Conservation (phyloP, 176 grass and related monocot species). For the Aegilops sharonensis region DNA sequence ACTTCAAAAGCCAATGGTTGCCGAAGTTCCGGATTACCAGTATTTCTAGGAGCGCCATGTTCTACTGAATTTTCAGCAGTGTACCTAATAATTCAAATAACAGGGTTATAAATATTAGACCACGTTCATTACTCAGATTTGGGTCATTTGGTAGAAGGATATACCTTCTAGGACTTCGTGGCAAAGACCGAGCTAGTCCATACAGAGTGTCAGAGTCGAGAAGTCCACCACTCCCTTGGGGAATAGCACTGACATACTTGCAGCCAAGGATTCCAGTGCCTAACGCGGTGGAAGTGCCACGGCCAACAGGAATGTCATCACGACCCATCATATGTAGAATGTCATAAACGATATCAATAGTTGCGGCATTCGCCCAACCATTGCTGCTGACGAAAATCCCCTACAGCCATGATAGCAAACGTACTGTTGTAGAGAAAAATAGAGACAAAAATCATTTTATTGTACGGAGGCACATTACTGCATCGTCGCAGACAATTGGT, state of each 20-base stretch:
- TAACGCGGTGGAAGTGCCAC: conserved; percentile 68
- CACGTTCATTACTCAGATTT: not conserved
- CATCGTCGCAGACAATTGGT: not conserved
- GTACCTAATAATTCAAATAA: conserved; percentile 48
- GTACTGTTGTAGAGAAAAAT: not conserved
- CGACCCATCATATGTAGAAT: conserved; percentile 92
- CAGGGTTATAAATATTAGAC: not conserved
- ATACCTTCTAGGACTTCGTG: conserved; percentile 90
- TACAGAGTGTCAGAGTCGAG: conserved; percentile 86
- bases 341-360: conserved; percentile 78
- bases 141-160: conserved; percentile 26
- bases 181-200: conserved; percentile 68
- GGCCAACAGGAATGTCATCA: conserved; percentile 86
- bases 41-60: conserved; percentile 75
- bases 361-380: conserved; percentile 85
- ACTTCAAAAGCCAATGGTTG: conserved; percentile 80
- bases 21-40: conserved; percentile 68
- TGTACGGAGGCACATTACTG: not conserved
- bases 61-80: conserved; percentile 77
- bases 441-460: not conserved
- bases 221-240: conserved; percentile 67
- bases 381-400: conserved; percentile 70
- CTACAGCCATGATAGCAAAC: conserved; percentile 36
- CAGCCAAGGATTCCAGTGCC: conserved; percentile 60
- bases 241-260: conserved; percentile 66